Conservation (phyloP, 1,284 basidiomycete genomes). For the Ceratobasidium theobromae region DNA sequence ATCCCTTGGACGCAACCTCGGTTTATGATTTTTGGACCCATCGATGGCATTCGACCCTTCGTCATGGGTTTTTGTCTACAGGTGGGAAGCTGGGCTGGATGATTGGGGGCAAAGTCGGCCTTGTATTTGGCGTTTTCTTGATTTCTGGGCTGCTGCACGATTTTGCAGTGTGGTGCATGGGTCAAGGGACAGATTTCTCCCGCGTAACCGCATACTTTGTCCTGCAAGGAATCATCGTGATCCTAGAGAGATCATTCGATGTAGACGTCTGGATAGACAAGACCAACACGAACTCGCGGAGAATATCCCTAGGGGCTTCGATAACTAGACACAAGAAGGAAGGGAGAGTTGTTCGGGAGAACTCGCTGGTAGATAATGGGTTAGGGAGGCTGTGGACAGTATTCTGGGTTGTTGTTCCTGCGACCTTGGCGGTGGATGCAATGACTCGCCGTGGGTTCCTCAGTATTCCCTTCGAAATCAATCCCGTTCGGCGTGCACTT, state of each 20-base stretch:
- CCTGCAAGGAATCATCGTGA: slow-evolving; percentile 54
- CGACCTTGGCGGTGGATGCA: slow-evolving; percentile 16
- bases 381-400: slow-evolving; percentile 1
- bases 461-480: neutral
- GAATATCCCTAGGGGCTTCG: neutral
- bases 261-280: slow-evolving; percentile 25
- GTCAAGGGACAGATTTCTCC: slow-evolving; percentile 52
- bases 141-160: slow-evolving; percentile 60
- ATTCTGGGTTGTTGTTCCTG: slow-evolving; percentile 21
- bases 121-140: slow-evolving; percentile 57
- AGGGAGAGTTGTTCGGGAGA: neutral
- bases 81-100: slow-evolving; percentile 14
- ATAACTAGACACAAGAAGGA: slow-evolving; percentile 5
- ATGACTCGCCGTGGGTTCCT: slow-evolving; percentile 15
- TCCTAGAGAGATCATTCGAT: slow-evolving; percentile 48
- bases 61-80: slow-evolving; percentile 10
- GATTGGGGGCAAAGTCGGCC: neutral
- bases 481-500: no score
- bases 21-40: slow-evolving; percentile 19
- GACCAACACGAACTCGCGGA: slow-evolving; percentile 2
- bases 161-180: slow-evolving; percentile 59
- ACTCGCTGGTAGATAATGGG: slow-evolving; percentile 1
- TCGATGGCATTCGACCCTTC: slow-evolving; percentile 25
- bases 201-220: slow-evolving; percentile 57
- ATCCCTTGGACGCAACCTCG: slow-evolving; percentile 3